Percentiles rank a stretch among this genome's conserved stretches.
phyloP scores from a whole-genome alignment of 2,329 filamentous ascomycete genomes.

The Trichoderma sp. region DNA sequence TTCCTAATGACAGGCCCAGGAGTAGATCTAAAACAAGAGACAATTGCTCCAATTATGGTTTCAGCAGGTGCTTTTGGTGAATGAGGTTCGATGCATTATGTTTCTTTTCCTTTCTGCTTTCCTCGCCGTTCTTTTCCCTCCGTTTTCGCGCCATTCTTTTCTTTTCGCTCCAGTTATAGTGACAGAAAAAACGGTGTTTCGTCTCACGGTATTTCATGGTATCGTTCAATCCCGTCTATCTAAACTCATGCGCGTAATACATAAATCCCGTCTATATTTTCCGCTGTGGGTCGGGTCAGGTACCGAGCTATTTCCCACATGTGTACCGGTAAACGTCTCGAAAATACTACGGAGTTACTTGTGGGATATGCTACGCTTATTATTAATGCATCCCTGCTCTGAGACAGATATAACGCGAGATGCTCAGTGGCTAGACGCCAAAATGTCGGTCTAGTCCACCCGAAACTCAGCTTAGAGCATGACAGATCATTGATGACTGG shows the following conservation, averaged over 20 bases:
- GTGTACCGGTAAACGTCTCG: neutral
- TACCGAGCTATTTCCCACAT: neutral
- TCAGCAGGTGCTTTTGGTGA: neutral
- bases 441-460: neutral
- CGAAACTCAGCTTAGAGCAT: neutral
- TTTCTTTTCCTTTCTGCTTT: neutral
- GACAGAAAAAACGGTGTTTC: no score
- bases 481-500: conserved; percentile 2
- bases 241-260: neutral
- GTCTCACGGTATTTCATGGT: neutral
- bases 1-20: neutral
- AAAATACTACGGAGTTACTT: neutral
- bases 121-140: neutral
- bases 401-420: neutral
- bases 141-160: no score
- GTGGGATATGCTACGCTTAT: neutral
- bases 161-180: neutral
- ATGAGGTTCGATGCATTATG: neutral
- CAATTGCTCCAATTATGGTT: neutral
- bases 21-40: neutral
- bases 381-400: neutral
- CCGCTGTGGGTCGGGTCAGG: neutral
- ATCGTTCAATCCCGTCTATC: neutral
- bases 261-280: neutral
- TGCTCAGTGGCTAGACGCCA: neutral